phyloP scores from a whole-genome alignment of 2,329 filamentous ascomycete genomes.

The Diaporthe citrichinensis region DNA sequence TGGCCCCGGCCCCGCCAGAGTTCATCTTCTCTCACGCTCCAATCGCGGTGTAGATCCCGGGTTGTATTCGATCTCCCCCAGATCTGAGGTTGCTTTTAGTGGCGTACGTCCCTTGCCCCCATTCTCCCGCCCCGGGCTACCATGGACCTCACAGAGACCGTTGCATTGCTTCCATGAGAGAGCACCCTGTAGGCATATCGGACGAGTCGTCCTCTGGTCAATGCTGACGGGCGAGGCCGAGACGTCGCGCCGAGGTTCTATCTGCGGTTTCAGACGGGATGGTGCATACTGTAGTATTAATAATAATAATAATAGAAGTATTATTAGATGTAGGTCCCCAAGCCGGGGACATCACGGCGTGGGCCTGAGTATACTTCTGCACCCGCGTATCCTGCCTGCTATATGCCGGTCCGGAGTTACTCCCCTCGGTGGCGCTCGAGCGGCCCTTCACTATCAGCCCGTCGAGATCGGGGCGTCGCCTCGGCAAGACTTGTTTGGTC shows the following conservation, averaged over 20 bases:
- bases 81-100: slow-evolving; percentile 7
- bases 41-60: slow-evolving; percentile 26
- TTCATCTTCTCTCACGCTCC: slow-evolving; percentile 25
- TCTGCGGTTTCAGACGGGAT: slow-evolving; percentile 3
- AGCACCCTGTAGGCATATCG: slow-evolving; percentile 19
- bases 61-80: slow-evolving; percentile 22
- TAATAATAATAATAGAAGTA: neutral
- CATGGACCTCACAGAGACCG: slow-evolving; percentile 19
- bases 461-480: slow-evolving; percentile 4
- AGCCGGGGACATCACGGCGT: neutral
- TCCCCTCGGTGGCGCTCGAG: slow-evolving; percentile 1
- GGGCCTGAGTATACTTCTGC: neutral
- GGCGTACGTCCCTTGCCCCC: neutral
- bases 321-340: neutral
- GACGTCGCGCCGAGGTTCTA: neutral
- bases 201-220: slow-evolving; percentile 28
- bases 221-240: slow-evolving; percentile 32
- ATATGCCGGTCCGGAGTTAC: slow-evolving; percentile 30
- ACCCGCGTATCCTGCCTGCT: neutral
- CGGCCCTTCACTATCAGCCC: slow-evolving; percentile 12
- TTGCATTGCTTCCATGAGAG: slow-evolving; percentile 1
- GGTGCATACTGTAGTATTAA: neutral
- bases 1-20: neutral
- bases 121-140: neutral
- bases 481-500: slow-evolving; percentile 4